phyloP scores from a whole-genome alignment of 345 rosid species.

The Aurinia saxatilis region DNA sequence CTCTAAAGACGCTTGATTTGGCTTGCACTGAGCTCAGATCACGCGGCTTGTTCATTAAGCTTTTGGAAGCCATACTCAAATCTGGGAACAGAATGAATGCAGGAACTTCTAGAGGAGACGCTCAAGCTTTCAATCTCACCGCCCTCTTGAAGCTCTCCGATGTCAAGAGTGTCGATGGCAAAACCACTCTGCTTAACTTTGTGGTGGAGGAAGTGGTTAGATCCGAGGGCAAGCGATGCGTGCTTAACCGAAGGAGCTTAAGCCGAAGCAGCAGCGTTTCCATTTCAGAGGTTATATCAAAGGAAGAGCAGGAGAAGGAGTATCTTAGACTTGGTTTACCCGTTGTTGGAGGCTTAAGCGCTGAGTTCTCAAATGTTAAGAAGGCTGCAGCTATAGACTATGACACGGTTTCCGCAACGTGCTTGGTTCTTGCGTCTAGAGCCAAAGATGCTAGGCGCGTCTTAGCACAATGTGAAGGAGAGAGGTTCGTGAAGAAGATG shows the following conservation, averaged over 20 bases:
- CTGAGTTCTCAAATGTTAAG: slow-evolving; percentile 54
- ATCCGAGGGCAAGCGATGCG: slow-evolving; percentile 50
- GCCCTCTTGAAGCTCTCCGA: slow-evolving; percentile 65
- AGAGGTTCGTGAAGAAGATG: slow-evolving; percentile 51
- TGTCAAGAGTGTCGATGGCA: slow-evolving; percentile 69
- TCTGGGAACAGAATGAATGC: slow-evolving; percentile 87
- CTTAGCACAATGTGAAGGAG: slow-evolving; percentile 27
- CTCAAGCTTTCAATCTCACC: slow-evolving; percentile 63
- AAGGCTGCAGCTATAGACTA: slow-evolving; percentile 53
- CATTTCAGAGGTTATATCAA: slow-evolving; percentile 24
- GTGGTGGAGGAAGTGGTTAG: slow-evolving; percentile 70
- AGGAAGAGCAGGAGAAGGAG: slow-evolving; percentile 40
- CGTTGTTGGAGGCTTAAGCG: slow-evolving; percentile 36
- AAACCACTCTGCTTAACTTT: slow-evolving; percentile 73
- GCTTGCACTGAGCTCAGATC: slow-evolving; percentile 63
- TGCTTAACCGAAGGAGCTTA: slow-evolving; percentile 19
- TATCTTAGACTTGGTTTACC: slow-evolving; percentile 47
- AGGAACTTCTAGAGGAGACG: slow-evolving; percentile 85
- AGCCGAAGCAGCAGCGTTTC: slow-evolving; percentile 17
- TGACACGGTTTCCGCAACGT: slow-evolving; percentile 38
- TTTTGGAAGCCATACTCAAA: slow-evolving; percentile 78
- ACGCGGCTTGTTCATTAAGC: slow-evolving; percentile 65
- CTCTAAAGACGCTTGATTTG: slow-evolving; percentile 45
- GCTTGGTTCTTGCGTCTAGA: slow-evolving; percentile 38
- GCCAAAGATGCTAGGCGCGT: slow-evolving; percentile 40